These are phyloP conservation scores for Camelina hispida DNA, from an alignment of 345 rosid species.

Conservation along the genomic window DNA sequence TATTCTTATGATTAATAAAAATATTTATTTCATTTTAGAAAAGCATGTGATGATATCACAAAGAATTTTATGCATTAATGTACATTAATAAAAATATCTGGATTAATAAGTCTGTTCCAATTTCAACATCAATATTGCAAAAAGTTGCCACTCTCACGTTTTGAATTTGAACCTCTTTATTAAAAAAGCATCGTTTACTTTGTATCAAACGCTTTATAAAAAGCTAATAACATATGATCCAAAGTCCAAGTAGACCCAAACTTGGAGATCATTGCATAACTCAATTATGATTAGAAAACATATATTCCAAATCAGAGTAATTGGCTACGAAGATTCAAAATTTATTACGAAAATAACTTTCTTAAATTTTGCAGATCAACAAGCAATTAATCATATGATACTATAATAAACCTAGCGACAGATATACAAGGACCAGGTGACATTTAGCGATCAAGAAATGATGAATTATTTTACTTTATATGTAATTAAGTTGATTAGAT, in stretches of 20 bases:
- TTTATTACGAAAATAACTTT: background rate
- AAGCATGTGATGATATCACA: conserved; percentile 9
- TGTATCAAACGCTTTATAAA: conserved; percentile 33
- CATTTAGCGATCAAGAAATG: conserved; percentile 11
- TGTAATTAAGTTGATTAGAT: background rate
- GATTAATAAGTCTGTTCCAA: conserved; percentile 20
- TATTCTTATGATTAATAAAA: background rate
- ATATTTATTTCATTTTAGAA: background rate
- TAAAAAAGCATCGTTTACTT: conserved; percentile 6
- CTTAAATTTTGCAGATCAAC: background rate
- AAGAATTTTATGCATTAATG: background rate
- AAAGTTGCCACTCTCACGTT: conserved; percentile 37
- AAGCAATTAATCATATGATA: background rate
- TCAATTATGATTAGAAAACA: conserved; percentile 25
- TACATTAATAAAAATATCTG: background rate
- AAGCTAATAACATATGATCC: conserved; percentile 12
- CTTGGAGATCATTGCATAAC: conserved; percentile 29
- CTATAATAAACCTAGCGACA: conserved; percentile 17
- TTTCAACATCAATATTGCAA: conserved; percentile 25
- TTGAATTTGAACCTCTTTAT: conserved; percentile 38
- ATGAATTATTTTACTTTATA: background rate
- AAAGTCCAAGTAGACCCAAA: conserved; percentile 26
- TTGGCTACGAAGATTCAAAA: background rate
- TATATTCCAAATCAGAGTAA: background rate
- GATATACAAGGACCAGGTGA: background rate